A percentile compares a stretch with the other conserved stretches of the same genome.
phyloP scores from a whole-genome alignment of 2,329 filamentous ascomycete species.

The Amesomyces nigricolor region DNA sequence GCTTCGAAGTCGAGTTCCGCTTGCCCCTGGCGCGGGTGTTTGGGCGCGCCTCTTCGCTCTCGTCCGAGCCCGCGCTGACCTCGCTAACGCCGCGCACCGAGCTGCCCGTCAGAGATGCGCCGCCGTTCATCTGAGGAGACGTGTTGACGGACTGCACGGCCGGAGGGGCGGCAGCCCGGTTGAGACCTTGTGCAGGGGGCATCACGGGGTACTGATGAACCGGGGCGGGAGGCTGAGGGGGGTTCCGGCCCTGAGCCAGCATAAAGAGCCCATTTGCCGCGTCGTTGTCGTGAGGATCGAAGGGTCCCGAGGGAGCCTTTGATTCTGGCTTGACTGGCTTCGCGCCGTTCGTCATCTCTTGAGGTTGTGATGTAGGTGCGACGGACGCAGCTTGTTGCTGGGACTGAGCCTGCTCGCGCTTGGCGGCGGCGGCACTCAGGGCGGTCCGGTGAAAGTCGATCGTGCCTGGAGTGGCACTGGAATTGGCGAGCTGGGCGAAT shows the following conservation, averaged over 20 bases:
- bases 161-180: slow-evolving; percentile 35
- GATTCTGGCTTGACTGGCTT: slow-evolving; percentile 41
- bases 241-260: slow-evolving; percentile 67
- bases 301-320: slow-evolving; percentile 57
- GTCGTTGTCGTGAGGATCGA: slow-evolving; percentile 87
- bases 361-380: slow-evolving; percentile 46
- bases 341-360: slow-evolving; percentile 42
- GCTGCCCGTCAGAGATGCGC: slow-evolving; percentile 36
- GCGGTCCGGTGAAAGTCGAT: slow-evolving; percentile 94
- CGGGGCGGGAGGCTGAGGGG: slow-evolving; percentile 44
- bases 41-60: slow-evolving; percentile 62
- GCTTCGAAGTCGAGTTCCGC: slow-evolving; percentile 63
- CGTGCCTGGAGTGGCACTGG: slow-evolving; percentile 81
- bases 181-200: slow-evolving; percentile 42
- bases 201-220: slow-evolving; percentile 41
- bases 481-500: slow-evolving; percentile 66
- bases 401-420: slow-evolving; percentile 46
- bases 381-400: slow-evolving; percentile 29
- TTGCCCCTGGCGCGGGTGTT: slow-evolving; percentile 63
- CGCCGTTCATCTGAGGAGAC: slow-evolving; percentile 50
- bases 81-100: slow-evolving; percentile 26
- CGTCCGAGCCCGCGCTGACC: slow-evolving; percentile 65
- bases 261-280: slow-evolving; percentile 92
- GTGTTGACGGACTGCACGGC: slow-evolving; percentile 35
- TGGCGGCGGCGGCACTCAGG: slow-evolving; percentile 68